A percentile compares a stretch with the other conserved stretches of the same genome.
Conservation (phyloP, 106 monocot species). For the Triglochin maritima region DNA sequence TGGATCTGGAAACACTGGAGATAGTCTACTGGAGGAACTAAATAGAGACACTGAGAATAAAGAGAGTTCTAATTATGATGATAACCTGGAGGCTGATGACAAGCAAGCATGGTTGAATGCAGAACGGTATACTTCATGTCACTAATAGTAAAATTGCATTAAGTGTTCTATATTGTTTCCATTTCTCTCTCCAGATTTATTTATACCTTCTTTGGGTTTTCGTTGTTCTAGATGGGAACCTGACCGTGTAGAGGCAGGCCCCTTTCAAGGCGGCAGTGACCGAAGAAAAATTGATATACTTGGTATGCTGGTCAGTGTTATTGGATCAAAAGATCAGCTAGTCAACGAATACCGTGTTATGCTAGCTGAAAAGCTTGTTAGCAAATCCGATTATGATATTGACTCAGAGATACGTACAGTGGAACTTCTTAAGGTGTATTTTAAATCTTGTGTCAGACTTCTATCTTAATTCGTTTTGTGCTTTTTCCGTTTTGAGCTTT, state of each 20-base stretch:
- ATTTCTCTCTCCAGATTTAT: not conserved
- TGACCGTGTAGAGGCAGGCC: slow-evolving; percentile 84
- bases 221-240: slow-evolving; percentile 78
- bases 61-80: slow-evolving; percentile 55
- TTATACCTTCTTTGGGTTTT: not conserved
- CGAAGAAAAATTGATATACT: slow-evolving; percentile 90
- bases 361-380: slow-evolving; percentile 93
- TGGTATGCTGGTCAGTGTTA: slow-evolving; percentile 85
- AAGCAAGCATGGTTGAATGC: slow-evolving; percentile 90
- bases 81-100: slow-evolving; percentile 60
- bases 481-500: not conserved
- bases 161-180: not conserved
- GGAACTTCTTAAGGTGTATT: slow-evolving; percentile 84
- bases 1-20: slow-evolving; percentile 51
- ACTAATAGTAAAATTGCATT: not conserved
- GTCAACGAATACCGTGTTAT: slow-evolving; percentile 98
- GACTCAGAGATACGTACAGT: slow-evolving; percentile 97
- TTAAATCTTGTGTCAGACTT: not conserved
- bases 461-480: not conserved
- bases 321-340: slow-evolving; percentile 96
- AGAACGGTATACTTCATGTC: slow-evolving; percentile 37
- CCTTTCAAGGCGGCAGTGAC: slow-evolving; percentile 53
- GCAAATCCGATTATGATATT: slow-evolving; percentile 94
- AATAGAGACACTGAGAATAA: slow-evolving; percentile 85
- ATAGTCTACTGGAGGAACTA: slow-evolving; percentile 90